A percentile compares a stretch with the other conserved stretches of the same genome.
phyloP scores from a whole-genome alignment of 768 basidiomycete species.

The Amanita fuliginea region DNA sequence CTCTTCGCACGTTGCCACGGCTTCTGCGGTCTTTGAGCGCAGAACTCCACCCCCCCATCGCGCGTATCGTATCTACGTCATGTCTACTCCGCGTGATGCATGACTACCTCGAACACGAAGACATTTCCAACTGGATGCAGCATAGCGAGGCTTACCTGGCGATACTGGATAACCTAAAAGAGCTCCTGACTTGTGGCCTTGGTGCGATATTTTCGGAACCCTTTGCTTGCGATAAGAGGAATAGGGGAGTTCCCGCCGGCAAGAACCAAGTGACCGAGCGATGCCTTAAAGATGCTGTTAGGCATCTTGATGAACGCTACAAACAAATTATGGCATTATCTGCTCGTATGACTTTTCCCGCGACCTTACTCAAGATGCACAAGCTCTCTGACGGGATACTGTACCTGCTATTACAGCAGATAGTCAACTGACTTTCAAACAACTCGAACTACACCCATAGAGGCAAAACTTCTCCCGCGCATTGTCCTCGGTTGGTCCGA shows the following conservation, averaged over 20 bases:
- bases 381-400: slow-evolving; percentile 26
- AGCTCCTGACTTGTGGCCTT: slow-evolving; percentile 15
- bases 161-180: slow-evolving; percentile 18
- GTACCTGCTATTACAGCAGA: slow-evolving; percentile 25
- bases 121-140: slow-evolving; percentile 23
- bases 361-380: slow-evolving; percentile 26
- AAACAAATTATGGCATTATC: slow-evolving; percentile 19
- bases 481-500: slow-evolving; percentile 1
- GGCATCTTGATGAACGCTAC: slow-evolving; percentile 18
- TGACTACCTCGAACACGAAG: slow-evolving; percentile 19
- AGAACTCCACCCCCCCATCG: slow-evolving; percentile 11
- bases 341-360: slow-evolving; percentile 19
- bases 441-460: not conserved
- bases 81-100: slow-evolving; percentile 22
- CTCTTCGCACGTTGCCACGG: slow-evolving; percentile 6
- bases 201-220: slow-evolving; percentile 9
- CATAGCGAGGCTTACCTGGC: slow-evolving; percentile 21
- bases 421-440: slow-evolving; percentile 10
- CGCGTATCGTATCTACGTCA: slow-evolving; percentile 15
- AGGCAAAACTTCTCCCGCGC: not conserved
- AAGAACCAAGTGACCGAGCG: slow-evolving; percentile 5
- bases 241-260: slow-evolving; percentile 1
- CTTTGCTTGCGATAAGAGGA: slow-evolving; percentile 4
- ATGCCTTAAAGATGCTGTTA: slow-evolving; percentile 13
- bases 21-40: slow-evolving; percentile 7